These are phyloP conservation scores for Coemansia furcata DNA, from an alignment of 192 early-diverging fungal species.

Conservation along the genomic window DNA sequence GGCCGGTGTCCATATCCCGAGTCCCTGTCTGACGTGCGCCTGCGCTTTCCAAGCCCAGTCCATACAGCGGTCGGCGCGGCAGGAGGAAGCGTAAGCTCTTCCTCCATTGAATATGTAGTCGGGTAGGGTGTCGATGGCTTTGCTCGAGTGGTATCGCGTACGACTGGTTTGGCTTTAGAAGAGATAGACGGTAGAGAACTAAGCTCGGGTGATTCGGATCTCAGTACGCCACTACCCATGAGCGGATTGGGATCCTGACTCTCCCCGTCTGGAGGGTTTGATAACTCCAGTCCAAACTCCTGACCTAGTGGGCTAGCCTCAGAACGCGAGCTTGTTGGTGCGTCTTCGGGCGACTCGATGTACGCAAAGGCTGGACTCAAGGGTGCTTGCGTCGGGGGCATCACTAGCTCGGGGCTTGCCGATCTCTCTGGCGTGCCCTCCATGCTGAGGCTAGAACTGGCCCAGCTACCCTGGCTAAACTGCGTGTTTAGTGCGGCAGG, in stretches of 20 bases:
- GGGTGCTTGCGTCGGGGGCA: neutral
- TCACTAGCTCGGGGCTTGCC: slow-evolving; percentile 30
- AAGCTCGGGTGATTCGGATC: slow-evolving; percentile 11
- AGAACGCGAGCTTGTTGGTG: neutral
- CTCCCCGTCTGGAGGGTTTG: slow-evolving; percentile 8
- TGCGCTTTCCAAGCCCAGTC: slow-evolving; percentile 41
- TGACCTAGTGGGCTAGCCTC: neutral
- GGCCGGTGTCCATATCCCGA: slow-evolving; percentile 22
- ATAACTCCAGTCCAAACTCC: neutral
- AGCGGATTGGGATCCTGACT: slow-evolving; percentile 15
- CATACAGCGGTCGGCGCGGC: neutral
- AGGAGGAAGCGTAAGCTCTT: neutral
- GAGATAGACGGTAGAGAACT: neutral
- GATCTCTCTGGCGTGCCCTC: neutral
- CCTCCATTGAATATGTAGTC: neutral
- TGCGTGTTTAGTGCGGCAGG: neutral
- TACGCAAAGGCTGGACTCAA: slow-evolving; percentile 1
- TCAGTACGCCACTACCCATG: neutral
- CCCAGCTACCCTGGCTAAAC: neutral
- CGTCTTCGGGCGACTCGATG: neutral
- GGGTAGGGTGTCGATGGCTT: neutral
- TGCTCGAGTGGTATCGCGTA: neutral
- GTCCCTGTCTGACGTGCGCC: slow-evolving; percentile 18
- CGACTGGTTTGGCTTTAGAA: neutral
- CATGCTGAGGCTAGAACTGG: slow-evolving; percentile 1